Conservation (phyloP, 495 filamentous ascomycete species). For the Haplographium delicatum region DNA sequence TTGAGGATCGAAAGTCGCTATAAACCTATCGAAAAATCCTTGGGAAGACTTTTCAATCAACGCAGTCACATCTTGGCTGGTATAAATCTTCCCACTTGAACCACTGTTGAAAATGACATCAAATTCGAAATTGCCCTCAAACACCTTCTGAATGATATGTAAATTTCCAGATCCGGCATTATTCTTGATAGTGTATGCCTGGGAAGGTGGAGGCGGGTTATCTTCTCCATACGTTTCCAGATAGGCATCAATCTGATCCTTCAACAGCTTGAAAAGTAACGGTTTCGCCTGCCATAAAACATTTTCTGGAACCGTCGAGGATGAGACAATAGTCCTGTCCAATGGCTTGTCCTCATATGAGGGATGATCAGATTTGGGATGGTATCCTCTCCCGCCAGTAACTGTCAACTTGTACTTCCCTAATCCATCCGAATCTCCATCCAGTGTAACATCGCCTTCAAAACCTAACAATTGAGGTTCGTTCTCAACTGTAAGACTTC, state of each 20-base stretch:
- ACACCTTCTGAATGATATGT: conserved; percentile 89
- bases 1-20: conserved; percentile 64
- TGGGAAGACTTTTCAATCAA: conserved; percentile 61
- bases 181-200: conserved; percentile 75
- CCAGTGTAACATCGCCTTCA: conserved; percentile 66
- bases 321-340: conserved; percentile 69
- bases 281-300: conserved; percentile 84
- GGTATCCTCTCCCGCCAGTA: conserved; percentile 58
- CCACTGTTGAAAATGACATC: conserved; percentile 86
- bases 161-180: conserved; percentile 68
- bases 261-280: conserved; percentile 72
- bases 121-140: conserved; percentile 88
- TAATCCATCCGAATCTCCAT: conserved; percentile 65
- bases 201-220: conserved; percentile 72
- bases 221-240: conserved; percentile 67
- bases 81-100: conserved; percentile 53
- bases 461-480: conserved; percentile 54
- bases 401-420: conserved; percentile 83
- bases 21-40: conserved; percentile 69
- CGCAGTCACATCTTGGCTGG: conserved; percentile 61
- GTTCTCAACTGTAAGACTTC: conserved; percentile 54
- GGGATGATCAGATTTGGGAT: conserved; percentile 58
- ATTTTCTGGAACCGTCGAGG: conserved; percentile 59
- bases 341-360: conserved; percentile 66
- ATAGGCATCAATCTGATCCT: conserved; percentile 64